Evolutionary conservation across 176 grass and related monocot species (phyloP).

Genomic region (Triticum urartu): DNA sequence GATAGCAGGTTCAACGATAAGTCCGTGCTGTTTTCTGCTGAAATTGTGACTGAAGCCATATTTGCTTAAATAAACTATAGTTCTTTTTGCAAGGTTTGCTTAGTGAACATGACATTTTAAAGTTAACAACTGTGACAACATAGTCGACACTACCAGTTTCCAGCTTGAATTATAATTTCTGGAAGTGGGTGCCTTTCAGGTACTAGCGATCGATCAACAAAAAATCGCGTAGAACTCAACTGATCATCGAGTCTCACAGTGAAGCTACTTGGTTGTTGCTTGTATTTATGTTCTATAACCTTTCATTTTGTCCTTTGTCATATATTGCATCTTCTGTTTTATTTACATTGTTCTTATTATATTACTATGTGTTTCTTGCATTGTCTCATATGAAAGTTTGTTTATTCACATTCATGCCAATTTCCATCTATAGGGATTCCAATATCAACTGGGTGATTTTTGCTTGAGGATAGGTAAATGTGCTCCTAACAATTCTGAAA

Average conservation of each 20-base stretch:
- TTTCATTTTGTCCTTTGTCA: background rate
- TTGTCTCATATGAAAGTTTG: constrained; percentile 3
- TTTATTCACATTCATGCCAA: constrained; percentile 2
- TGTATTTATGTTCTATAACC: background rate
- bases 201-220: background rate
- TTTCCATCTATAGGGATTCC: constrained; percentile 62
- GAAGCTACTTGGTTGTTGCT: background rate
- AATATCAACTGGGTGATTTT: constrained; percentile 90
- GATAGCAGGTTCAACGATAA: background rate
- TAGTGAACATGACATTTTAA: background rate
- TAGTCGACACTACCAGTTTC: background rate
- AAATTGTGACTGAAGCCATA: background rate
- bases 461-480: constrained; percentile 89
- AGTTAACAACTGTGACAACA: background rate
- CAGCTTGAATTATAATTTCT: background rate
- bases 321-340: background rate
- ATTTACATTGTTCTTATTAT: background rate
- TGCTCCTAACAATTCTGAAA: constrained; percentile 60
- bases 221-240: background rate
- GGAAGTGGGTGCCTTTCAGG: background rate
- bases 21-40: background rate
- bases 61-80: background rate
- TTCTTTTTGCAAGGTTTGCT: background rate
- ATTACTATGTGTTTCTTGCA: background rate
- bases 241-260: background rate